A percentile compares a stretch with the other conserved stretches of the same genome.
These are phyloP conservation scores for Pyronema domesticum DNA, from an alignment of 495 filamentous ascomycete genomes.

Conservation along the genomic window DNA sequence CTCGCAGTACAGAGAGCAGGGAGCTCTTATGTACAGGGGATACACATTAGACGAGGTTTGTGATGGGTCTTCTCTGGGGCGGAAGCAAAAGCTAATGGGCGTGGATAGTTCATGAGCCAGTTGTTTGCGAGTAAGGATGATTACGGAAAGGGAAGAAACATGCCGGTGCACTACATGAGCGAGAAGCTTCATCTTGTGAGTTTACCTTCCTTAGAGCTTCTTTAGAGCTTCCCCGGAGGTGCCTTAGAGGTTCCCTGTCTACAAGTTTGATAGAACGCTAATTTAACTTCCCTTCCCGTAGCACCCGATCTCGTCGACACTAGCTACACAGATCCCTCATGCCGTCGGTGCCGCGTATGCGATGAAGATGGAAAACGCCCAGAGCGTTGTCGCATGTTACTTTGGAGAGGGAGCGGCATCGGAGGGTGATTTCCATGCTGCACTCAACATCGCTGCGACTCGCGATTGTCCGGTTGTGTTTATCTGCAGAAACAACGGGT, in stretches of 20 bases:
- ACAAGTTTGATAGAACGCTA: neutral
- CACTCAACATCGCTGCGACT: constrained; percentile 89
- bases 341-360: constrained; percentile 88
- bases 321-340: constrained; percentile 93
- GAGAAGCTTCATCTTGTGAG: constrained; percentile 60
- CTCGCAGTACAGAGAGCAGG: constrained; percentile 86
- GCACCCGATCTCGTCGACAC: constrained; percentile 85
- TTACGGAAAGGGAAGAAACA: constrained; percentile 68
- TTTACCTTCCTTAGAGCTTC: neutral
- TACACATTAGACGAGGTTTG: constrained; percentile 42
- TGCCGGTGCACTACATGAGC: constrained; percentile 91
- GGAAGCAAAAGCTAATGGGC: too few relatives aligned
- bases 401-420: constrained; percentile 97
- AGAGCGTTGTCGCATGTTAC: constrained; percentile 67
- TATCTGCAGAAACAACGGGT: constrained; percentile 95
- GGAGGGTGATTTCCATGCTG: constrained; percentile 96
- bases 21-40: constrained; percentile 75
- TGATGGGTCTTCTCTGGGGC: too few relatives aligned
- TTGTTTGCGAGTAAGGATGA: constrained; percentile 81
- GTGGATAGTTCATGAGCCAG: constrained; percentile 71
- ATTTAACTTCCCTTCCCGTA: constrained; percentile 21
- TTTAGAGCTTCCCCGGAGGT: neutral
- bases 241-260: neutral
- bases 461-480: constrained; percentile 81
- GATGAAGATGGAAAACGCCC: constrained; percentile 62